Base-by-base conservation (phyloP, 768 basidiomycete species). In the Lactarius psammicola region DNA sequence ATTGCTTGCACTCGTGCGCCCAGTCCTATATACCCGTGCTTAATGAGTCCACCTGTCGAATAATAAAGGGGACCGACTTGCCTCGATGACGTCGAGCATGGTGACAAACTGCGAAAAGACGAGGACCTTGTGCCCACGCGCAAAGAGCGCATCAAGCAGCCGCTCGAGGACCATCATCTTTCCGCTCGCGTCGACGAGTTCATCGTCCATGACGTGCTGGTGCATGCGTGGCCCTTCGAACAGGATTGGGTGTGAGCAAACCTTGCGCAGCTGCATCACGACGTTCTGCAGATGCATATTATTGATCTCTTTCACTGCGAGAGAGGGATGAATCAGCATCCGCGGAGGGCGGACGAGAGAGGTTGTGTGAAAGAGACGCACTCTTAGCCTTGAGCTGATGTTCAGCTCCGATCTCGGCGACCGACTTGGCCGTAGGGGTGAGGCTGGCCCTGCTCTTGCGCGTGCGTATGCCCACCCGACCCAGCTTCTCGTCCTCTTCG, bases 131-230 rank as follows among this genome's bases (percentile, higher is more conserved):
- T 96, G 95, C 9, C 82, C 84, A 3, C 87, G 78, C 44, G 78
- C 80, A 76, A 98, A 93, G 34, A 99, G 77, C 63, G 88, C 94
- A 36, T 85, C 85, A 9, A 99, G 82, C 10, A 99, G 79, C 7
- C 95, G 85, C 68, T 98, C 92, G 0, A 99, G 84, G 2, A 99
- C 79, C 82, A 98, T 89, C 96, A 98, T 98, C 81, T 99, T 99
- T 20, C 97, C 97, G 63, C 91, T 94, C 0, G 87, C 86, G 63
- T 89, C 87, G 30, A 95, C 85, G 36, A 98, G 80, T 71, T 95
- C 87, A 30, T 91, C 87, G 69, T 91, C 86, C 44, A 95, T 76
- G 51, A 89, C 79, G 0, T 84, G 84, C 49, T 86, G 76, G n/a
- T 78, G 79, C 1, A 88, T 90, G 6, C 78, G 71, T 1, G 82